phyloP scores from a whole-genome alignment of 768 basidiomycete species.

The Leccinum broughii region DNA sequence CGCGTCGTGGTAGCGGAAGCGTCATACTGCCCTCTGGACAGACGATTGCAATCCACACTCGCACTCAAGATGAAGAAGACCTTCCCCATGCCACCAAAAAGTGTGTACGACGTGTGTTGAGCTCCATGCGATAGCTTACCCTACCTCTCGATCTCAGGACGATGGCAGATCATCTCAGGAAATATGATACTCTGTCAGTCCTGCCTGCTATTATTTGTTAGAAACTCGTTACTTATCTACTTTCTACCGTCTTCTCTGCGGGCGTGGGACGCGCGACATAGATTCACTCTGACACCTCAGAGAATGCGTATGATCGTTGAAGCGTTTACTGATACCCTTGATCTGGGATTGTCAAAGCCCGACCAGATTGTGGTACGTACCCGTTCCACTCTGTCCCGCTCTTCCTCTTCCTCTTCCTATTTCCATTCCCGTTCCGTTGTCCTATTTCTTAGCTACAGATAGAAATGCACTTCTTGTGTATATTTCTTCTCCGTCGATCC shows the following conservation, averaged over 20 bases:
- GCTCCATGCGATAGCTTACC: conserved; percentile 5
- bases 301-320: conserved; percentile 97
- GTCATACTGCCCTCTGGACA: conserved; percentile 72
- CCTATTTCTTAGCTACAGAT: conserved; percentile 2
- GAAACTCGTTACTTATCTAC: conserved; percentile 4
- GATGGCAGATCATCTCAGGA: conserved; percentile 91
- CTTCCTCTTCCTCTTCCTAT: conserved; percentile 8
- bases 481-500: background rate
- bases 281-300: conserved; percentile 86
- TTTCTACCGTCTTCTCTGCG: background rate
- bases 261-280: conserved; percentile 27
- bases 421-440: conserved; percentile 6
- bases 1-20: conserved; percentile 78
- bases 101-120: conserved; percentile 38
- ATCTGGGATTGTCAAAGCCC: conserved; percentile 78
- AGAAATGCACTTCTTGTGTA: conserved; percentile 3
- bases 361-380: conserved; percentile 84
- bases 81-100: conserved; percentile 94
- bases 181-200: conserved; percentile 83
- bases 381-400: background rate
- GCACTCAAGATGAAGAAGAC: conserved; percentile 83
- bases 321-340: conserved; percentile 90
- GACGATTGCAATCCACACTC: conserved; percentile 82
- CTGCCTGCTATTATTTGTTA: background rate
- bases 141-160: conserved; percentile 49